Evolutionary conservation across 345 rosid genomes (phyloP).

Genomic region (Dovyalis caffra): DNA sequence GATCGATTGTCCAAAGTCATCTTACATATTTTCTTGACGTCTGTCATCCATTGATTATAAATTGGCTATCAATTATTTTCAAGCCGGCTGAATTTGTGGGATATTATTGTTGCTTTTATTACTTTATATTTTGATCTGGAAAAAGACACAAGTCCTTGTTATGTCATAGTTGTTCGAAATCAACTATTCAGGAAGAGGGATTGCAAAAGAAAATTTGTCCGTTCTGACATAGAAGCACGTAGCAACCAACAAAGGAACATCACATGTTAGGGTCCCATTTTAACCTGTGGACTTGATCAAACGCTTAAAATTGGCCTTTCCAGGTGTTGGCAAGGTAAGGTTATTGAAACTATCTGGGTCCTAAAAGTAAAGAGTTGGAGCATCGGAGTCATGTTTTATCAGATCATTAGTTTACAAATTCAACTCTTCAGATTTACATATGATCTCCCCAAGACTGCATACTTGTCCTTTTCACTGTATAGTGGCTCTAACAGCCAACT

Average conservation of each 20-base stretch:
- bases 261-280: neutral
- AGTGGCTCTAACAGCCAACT: too few species aligned
- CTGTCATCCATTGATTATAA: constrained; percentile 13
- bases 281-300: neutral
- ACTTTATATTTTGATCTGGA: neutral
- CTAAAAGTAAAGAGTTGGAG: neutral
- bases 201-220: neutral
- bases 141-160: constrained; percentile 1
- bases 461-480: neutral
- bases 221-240: constrained; percentile 1
- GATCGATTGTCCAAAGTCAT: neutral
- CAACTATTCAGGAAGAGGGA: neutral
- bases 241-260: neutral
- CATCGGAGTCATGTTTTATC: neutral
- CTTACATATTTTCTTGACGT: neutral
- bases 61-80: neutral
- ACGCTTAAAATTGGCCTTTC: neutral
- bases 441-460: neutral
- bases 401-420: neutral
- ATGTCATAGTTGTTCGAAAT: constrained; percentile 21
- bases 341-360: too few species aligned
- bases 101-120: neutral
- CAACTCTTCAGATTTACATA: neutral
- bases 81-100: constrained; percentile 9
- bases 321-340: neutral